Percentiles rank a stretch among this genome's conserved stretches.
Conservation (phyloP, 2,329 filamentous ascomycete genomes). For the Neonectria faginata region DNA sequence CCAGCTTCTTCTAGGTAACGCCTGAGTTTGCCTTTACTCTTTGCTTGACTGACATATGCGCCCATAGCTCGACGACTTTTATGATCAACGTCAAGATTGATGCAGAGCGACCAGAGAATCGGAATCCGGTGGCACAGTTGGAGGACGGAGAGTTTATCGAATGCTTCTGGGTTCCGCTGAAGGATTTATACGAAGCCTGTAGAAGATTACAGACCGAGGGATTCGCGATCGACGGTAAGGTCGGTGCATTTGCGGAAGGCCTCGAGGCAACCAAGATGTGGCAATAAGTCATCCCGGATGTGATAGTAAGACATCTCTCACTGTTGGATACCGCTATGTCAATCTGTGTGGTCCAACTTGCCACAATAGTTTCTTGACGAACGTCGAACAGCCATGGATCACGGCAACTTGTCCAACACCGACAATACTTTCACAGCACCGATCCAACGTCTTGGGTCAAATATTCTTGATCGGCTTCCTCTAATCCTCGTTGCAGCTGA, state of each 20-base stretch:
- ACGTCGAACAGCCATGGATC: not conserved
- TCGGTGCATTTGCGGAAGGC: constrained; percentile 82
- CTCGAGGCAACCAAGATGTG: constrained; percentile 74
- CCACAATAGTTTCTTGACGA: not conserved
- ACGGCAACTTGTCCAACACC: not conserved
- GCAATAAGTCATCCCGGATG: constrained; percentile 5
- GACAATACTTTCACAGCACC: not conserved
- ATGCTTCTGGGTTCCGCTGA: constrained; percentile 76
- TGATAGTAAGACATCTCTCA: not conserved
- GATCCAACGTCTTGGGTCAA: not conserved
- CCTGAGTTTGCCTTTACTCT: not conserved
- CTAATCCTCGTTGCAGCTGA: no score
- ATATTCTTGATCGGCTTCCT: not conserved
- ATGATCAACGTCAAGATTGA: constrained; percentile 82
- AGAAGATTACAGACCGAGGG: constrained; percentile 75
- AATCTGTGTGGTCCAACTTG: not conserved
- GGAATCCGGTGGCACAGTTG: constrained; percentile 74
- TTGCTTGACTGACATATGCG: constrained; percentile 36
- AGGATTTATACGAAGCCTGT: constrained; percentile 73
- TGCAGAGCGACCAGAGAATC: constrained; percentile 75
- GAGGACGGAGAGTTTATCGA: constrained; percentile 88
- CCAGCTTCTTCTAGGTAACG: constrained; percentile 62
- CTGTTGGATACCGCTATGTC: not conserved
- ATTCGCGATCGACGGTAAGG: constrained; percentile 81
- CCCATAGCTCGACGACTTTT: constrained; percentile 69